Evolutionary conservation across 805 yeast genomes (phyloP), one percentile per base, ranked within the genome.

Genomic region (Yarrowia osloensis): DNA sequence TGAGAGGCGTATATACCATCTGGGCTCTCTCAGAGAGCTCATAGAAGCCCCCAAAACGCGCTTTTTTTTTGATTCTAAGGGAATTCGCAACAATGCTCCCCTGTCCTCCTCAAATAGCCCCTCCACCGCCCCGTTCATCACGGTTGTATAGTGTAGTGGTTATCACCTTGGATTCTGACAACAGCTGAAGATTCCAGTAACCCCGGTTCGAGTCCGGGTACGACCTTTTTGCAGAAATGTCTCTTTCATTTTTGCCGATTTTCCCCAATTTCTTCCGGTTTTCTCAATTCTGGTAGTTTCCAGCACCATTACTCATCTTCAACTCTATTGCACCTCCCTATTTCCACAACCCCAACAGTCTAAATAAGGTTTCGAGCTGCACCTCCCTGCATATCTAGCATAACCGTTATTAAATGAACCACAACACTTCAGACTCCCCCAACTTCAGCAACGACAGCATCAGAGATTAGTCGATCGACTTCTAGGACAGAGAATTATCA

Each of bases 201-300:
- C 59, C 59, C 59, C 59, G 42, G 59, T 33, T 52, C 59, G 59
- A 52, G 40, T 52, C 59, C 59, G 59, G 59, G 42, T 33, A 52
- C 42, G 42, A 52, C 40, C 42, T 52, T 3, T 2, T 7, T 13
- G 4, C 31, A 4, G 31, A 8, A 4, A 8, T 28, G 31, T 28
- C 31, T 28, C 31, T 28, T 28, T 13, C 37, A 12, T 11, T 17
- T 15, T 37, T 37, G 1, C n/a, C 40, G 40, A 1, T 4, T n/a
- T n/a, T 37, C 11, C 15, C 37, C 17, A 12, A 3, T 13, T 28
- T 28, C 8, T 28, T 28, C 31, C 31, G n/a, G n/a, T n/a, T n/a
- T n/a, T n/a, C n/a, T n/a, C n/a, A n/a, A n/a, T n/a, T n/a, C n/a
- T n/a, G n/a, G n/a, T n/a, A n/a, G n/a, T n/a, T n/a, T n/a, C n/a